Base-by-base conservation (phyloP, 176 grass and related monocot species). In the Alloteropsis semialata region DNA sequence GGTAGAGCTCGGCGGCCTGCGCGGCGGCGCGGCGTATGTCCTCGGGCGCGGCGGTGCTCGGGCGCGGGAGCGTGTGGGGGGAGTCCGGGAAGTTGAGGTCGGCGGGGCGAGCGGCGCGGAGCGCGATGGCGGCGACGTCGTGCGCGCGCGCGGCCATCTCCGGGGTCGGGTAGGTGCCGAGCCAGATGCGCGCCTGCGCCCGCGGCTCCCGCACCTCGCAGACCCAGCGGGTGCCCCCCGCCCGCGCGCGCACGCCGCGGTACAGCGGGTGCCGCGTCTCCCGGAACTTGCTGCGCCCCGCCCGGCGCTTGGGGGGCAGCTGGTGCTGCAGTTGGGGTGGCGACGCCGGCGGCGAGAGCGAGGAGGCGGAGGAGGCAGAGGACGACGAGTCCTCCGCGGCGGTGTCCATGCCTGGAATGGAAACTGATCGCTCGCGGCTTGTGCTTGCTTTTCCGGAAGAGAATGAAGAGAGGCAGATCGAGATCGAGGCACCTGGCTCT, bases 201-300 rank as follows among this genome's bases (percentile, higher is more conserved):
- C 77, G 84, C 25, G 92, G 92, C 80, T 91, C 86, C 2, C 92
- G 82, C 60, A 91, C 88, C 87, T 94, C 92, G 80, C 92, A 94
- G 6, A 91, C 92, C 92, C 92, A 91, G 8, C 87, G 66, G 22
- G 19, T 49, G 21, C 86, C 75, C 11, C 87, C 81, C 3, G 69
- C 82, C 18, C 87, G 75, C 6, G 81, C 75, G 1, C 87, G 74
- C 46, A 84, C 81, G 9, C 87, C 87, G 75, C 60, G 67, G 87
- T 84, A 88, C 48, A 84, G 57, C 8, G 86, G 79, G 72, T 88
- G 86, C 0, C 86, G 86, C 63, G 86, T 88, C 79, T 87, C 85
- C 70, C 62, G 85, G 72, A 87, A 87, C 39, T 88, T 88, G 67
- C 80, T 88, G 37, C 87, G 63, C 0, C 87, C 87, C 12, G 87